Evolutionary conservation across 148 eudicot genomes (phyloP).

Genomic region (Arbutus unedo): DNA sequence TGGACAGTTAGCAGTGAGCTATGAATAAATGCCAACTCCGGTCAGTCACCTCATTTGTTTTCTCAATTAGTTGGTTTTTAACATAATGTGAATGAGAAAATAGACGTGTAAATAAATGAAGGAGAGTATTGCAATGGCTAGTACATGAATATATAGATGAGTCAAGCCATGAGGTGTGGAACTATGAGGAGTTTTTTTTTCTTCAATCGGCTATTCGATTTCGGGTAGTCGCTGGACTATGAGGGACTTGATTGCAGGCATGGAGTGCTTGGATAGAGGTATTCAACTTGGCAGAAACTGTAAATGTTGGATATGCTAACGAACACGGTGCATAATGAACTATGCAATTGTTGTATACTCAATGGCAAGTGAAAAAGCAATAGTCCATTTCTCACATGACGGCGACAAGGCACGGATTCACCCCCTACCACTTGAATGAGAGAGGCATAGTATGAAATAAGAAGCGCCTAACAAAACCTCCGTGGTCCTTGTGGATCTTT

Average conservation of each 20-base stretch:
- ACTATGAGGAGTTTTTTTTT: background rate
- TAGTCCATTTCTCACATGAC: background rate
- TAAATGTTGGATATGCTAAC: background rate
- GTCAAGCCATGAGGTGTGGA: background rate
- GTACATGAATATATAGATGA: background rate
- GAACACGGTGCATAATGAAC: background rate
- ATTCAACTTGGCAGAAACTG: background rate
- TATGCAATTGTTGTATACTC: background rate
- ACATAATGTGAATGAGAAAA: background rate
- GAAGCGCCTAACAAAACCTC: background rate
- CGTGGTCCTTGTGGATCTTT: background rate
- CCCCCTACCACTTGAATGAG: background rate
- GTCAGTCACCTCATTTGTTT: background rate
- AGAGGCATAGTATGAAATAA: background rate
- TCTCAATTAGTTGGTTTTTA: background rate
- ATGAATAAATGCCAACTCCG: background rate
- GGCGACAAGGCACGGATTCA: background rate
- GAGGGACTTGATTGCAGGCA: background rate
- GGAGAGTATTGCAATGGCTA: background rate
- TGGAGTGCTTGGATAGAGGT: background rate
- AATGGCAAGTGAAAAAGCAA: background rate
- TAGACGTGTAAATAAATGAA: background rate
- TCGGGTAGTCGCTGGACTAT: background rate
- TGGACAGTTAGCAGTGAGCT: background rate
- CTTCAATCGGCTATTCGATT: background rate